These are phyloP conservation scores for Brassica napus DNA, from an alignment of 345 rosid genomes.

Conservation along the genomic window Da-Ae NC_063447.1:13155501-13156000, in stretches of 20 bases:
- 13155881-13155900: background rate
- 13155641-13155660: conserved; percentile 66
- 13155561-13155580: conserved; percentile 16
- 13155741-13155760: conserved; percentile 35
- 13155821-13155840: background rate
- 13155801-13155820: background rate
- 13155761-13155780: background rate
- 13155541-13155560: conserved; percentile 8
- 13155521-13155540: conserved; percentile 10
- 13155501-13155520: background rate
- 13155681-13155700: conserved; percentile 66
- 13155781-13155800: background rate
- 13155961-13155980: background rate
- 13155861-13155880: background rate
- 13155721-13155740: conserved; percentile 57
- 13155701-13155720: conserved; percentile 71
- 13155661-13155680: conserved; percentile 72
- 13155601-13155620: conserved; percentile 68
- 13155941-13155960: background rate
- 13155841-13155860: background rate
- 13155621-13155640: conserved; percentile 72
- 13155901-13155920: background rate
- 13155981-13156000: background rate
- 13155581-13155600: conserved; percentile 60
- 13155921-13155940: background rate